Evolutionary conservation across 2,329 filamentous ascomycete species (phyloP), one percentile per base, ranked within the genome.

Genomic region (Colletotrichum navitas): DNA sequence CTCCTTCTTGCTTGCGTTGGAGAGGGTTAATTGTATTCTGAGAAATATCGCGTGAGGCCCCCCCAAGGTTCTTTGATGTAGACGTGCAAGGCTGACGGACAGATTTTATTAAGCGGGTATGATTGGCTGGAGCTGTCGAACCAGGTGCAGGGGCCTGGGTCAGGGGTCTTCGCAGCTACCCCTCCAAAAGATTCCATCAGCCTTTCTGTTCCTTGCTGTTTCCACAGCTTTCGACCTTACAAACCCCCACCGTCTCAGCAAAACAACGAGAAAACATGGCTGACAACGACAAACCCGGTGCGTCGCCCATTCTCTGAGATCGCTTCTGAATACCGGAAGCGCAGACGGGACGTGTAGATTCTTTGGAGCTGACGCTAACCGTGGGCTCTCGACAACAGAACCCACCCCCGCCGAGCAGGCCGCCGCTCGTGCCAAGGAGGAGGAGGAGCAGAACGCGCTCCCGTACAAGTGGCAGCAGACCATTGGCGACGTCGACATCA

Each of bases 381-480:
- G 5, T 10, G 21, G 87, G 88, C 91, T 77, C 61, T 47, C n/a
- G 45, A 47, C 1, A 18, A 58, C 56, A 87, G 89, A 91, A 77
- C 84, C 80, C 66, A 86, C 84, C 29, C 83, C 87, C 71, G 89
- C 87, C 74, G 86, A 90, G 74, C 84, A 86, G 75, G 89, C 87
- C 14, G 88, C 88, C 26, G 86, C 88, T 69, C 86, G 85, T 75
- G 91, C 90, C 73, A 91, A 92, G 80, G 94, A 99, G 84, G 86
- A 89, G 68, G 92, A 91, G 77, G 96, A 99, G 84, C 96, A 99
- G 85, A 92, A 91, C 52, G 89, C 92, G 32, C 91, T 99, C 52
- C 96, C 96, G 0, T 99, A 99, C 90, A 96, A 97, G 85, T 99
- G 96, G 96, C 93, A 89, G 14, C 96, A 99, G 84, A 95, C 93